Conservation (phyloP, 2,329 filamentous ascomycete genomes). For the Pseudophaeomoniella oleicola region DNA sequence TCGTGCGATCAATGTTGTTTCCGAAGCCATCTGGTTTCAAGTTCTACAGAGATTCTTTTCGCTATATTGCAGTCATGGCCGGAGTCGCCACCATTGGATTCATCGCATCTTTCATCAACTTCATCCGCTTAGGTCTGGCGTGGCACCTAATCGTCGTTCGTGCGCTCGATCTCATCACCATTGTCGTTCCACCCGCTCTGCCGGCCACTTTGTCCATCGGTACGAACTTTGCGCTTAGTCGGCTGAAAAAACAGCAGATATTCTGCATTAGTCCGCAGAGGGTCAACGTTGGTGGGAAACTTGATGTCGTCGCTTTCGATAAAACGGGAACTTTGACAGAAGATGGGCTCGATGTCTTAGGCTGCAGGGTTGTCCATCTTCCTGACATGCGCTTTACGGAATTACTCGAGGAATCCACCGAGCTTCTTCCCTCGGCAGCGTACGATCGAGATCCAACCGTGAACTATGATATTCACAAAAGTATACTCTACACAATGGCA, state of each 20-base stretch:
- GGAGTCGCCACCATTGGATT: conserved; percentile 76
- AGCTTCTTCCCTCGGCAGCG: conserved; percentile 39
- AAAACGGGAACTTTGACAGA: conserved; percentile 98
- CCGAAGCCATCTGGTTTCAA: conserved; percentile 97
- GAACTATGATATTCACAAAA: conserved; percentile 48
- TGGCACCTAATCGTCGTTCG: conserved; percentile 88
- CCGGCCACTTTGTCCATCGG: conserved; percentile 93
- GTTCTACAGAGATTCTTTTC: conserved; percentile 94
- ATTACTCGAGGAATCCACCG: conserved; percentile 51
- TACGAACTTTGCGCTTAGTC: conserved; percentile 80
- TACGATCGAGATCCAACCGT: conserved; percentile 45
- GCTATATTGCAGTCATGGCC: conserved; percentile 95
- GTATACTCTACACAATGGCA: conserved; percentile 84
- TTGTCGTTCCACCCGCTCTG: conserved; percentile 87
- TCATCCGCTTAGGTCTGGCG: conserved; percentile 64
- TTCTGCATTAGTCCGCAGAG: conserved; percentile 97
- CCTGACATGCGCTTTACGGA: conserved; percentile 52
- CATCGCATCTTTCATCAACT: conserved; percentile 82
- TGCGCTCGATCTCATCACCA: conserved; percentile 89
- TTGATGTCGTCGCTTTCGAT: conserved; percentile 95
- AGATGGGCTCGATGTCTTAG: conserved; percentile 86
- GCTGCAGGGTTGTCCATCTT: conserved; percentile 62
- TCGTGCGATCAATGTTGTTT: conserved; percentile 96
- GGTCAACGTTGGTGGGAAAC: conserved; percentile 89
- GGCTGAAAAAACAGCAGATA: conserved; percentile 77